Percentiles rank a stretch among this genome's conserved stretches.
These are phyloP conservation scores for Venustampulla echinocandica DNA, from an alignment of 495 filamentous ascomycete species.

Conservation along the genomic window DNA sequence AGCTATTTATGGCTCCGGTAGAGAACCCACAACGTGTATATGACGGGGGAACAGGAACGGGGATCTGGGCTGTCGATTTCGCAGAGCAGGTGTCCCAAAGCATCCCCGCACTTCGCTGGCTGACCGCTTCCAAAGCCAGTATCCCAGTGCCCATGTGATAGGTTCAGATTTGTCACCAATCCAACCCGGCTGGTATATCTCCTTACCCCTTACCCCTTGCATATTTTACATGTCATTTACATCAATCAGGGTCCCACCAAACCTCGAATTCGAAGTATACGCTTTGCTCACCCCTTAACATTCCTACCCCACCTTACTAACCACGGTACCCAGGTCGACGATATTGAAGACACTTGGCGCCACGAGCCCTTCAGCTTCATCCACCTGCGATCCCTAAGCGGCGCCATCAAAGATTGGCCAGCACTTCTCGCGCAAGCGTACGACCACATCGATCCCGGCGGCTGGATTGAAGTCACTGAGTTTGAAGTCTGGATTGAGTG, in stretches of 20 bases:
- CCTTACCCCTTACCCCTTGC: background rate
- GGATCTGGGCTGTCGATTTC: slow-evolving; percentile 43
- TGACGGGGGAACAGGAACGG: slow-evolving; percentile 18
- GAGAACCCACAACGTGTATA: slow-evolving; percentile 17
- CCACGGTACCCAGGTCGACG: slow-evolving; percentile 32
- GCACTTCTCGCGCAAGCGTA: slow-evolving; percentile 19
- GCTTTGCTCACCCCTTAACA: background rate
- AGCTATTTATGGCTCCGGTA: slow-evolving; percentile 11
- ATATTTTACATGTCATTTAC: background rate
- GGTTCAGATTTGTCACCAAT: slow-evolving; percentile 42
- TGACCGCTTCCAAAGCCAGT: slow-evolving; percentile 2
- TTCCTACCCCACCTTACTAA: too few relatives aligned
- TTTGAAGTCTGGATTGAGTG: slow-evolving; percentile 30
- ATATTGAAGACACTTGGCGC: slow-evolving; percentile 27
- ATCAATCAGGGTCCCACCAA: slow-evolving; percentile 26
- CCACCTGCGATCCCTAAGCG: slow-evolving; percentile 37
- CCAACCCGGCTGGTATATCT: slow-evolving; percentile 26
- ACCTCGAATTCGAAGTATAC: slow-evolving; percentile 13
- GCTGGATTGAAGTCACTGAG: slow-evolving; percentile 49
- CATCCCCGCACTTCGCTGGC: background rate
- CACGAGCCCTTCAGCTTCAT: slow-evolving; percentile 37
- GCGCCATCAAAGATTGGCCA: slow-evolving; percentile 38
- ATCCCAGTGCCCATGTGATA: slow-evolving; percentile 23
- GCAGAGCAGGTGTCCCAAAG: slow-evolving; percentile 26
- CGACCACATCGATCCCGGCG: slow-evolving; percentile 41